Conservation (phyloP, 2,329 filamentous ascomycete genomes). For the Didymella lethalis region DNA sequence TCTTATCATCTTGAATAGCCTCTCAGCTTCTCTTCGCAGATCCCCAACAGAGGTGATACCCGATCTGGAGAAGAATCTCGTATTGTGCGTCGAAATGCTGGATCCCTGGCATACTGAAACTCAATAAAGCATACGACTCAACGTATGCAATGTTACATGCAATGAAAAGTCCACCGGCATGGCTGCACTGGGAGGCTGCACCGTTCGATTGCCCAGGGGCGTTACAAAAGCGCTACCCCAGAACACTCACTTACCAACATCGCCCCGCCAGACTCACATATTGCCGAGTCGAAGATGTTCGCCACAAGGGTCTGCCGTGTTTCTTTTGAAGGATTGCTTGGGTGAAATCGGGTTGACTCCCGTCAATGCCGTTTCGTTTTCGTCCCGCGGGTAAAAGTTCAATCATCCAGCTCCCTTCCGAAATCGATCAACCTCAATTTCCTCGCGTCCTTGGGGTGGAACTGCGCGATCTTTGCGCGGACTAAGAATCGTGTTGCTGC, state of each 20-base stretch:
- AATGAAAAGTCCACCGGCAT: neutral
- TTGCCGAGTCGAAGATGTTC: neutral
- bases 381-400: conserved; percentile 12
- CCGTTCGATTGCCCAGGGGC: neutral
- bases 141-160: neutral
- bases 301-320: neutral
- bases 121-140: neutral
- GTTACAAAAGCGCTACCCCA: conserved; percentile 4
- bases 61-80: neutral
- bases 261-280: neutral
- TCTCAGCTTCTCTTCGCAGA: neutral
- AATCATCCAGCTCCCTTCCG: conserved; percentile 53
- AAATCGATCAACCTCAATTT: conserved; percentile 63
- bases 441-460: conserved; percentile 62
- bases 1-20: neutral
- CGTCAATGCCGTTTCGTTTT: neutral
- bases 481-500: conserved; percentile 63
- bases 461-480: conserved; percentile 63
- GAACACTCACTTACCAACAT: neutral
- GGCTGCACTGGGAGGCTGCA: neutral
- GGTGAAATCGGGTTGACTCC: neutral
- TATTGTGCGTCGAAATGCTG: neutral
- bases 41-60: neutral
- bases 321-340: neutral
- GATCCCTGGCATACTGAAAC: neutral